Base-by-base conservation (phyloP, 345 rosid species). In the Boechera stricta region DNA sequence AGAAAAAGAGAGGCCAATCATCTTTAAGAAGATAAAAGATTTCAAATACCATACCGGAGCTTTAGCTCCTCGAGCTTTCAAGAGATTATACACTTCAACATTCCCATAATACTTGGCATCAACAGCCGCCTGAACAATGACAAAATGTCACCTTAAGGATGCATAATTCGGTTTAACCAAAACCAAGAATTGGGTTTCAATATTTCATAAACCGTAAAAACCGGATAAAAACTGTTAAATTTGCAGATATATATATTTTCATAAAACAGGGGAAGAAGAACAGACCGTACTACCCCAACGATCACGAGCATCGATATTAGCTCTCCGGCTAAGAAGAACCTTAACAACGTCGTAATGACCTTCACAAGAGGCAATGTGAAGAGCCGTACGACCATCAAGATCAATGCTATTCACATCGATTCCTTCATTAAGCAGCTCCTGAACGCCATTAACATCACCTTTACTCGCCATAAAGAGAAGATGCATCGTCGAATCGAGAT, bases 261-360 rank as follows among this genome's bases (percentile, higher is more conserved):
- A 56, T n/a, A 10, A 58, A 38, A 58, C 12, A 16, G 61, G 29
- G 58, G 32, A 67, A 47, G 59, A 67, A 52, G 69, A 69, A 69
- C 80, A 29, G 24, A 94, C 98, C 95, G 98, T 92, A 67, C 98
- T 94, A 7, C 98, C 98, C 98, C 98, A 94, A n/a, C 98, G 98
- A 79, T 92, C 98, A 53, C 97, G 98, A 72, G 98, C 93, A 70
- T 95, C 97, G 7, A 92, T 89, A 36, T 95, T 95, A 45, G 96
- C 98, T 76, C 67, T 89, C 64, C 87, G 78, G 67, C 82, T 74
- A 48, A 95, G 84, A 69, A 95, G 84, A 41, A 87, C 75, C 82
- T 69, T 85, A 36, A 86, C 99, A 12, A 95, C 96, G 38, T 85
- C 91, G 16, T 74, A 83, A 35, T 95, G 97, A 21, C 98, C 98